Percentiles rank a stretch among this genome's conserved stretches.
phyloP scores from a whole-genome alignment of 2,329 filamentous ascomycete genomes.

The Zymoseptoria pseudotritici region DNA sequence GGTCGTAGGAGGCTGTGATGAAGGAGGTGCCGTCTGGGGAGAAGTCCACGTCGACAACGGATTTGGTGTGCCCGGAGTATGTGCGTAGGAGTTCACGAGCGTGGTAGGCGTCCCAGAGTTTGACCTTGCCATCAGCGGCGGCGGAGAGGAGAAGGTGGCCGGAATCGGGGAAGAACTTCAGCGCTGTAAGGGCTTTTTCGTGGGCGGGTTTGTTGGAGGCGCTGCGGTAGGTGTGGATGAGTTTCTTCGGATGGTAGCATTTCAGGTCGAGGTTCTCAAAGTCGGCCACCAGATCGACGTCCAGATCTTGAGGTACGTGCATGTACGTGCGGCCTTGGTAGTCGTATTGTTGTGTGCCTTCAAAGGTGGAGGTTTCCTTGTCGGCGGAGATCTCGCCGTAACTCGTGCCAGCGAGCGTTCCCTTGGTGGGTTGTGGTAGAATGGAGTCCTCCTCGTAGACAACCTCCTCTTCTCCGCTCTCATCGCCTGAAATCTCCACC shows the following conservation, averaged over 20 bases:
- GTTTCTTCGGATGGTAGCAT: conserved; percentile 81
- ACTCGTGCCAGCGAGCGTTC: conserved; percentile 44
- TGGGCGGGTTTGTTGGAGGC: conserved; percentile 38
- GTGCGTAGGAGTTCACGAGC: conserved; percentile 78
- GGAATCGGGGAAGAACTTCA: conserved; percentile 82
- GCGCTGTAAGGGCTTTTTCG: conserved; percentile 74
- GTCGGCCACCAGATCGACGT: conserved; percentile 71
- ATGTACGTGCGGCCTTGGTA: conserved; percentile 96
- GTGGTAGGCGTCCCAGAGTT: conserved; percentile 93
- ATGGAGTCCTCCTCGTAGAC: conserved; percentile 69
- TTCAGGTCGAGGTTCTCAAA: conserved; percentile 56
- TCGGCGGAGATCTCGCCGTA: conserved; percentile 40
- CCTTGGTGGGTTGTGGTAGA: conserved; percentile 47
- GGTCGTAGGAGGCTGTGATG: conserved; percentile 85
- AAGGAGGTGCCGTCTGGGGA: conserved; percentile 76
- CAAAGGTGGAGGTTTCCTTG: conserved; percentile 75
- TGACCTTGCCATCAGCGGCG: conserved; percentile 84
- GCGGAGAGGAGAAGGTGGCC: conserved; percentile 85
- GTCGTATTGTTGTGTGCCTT: conserved; percentile 75
- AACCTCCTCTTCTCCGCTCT: conserved; percentile 67
- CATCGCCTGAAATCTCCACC: conserved; percentile 65
- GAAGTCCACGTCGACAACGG: conserved; percentile 84
- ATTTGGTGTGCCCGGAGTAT: conserved; percentile 86
- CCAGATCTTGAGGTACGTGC: conserved; percentile 89
- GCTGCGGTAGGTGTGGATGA: conserved; percentile 81